Percentiles rank a stretch among this genome's conserved stretches.
Conservation (phyloP, 192 early-diverging fungal genomes). For the Backusella morwellensis region DNA sequence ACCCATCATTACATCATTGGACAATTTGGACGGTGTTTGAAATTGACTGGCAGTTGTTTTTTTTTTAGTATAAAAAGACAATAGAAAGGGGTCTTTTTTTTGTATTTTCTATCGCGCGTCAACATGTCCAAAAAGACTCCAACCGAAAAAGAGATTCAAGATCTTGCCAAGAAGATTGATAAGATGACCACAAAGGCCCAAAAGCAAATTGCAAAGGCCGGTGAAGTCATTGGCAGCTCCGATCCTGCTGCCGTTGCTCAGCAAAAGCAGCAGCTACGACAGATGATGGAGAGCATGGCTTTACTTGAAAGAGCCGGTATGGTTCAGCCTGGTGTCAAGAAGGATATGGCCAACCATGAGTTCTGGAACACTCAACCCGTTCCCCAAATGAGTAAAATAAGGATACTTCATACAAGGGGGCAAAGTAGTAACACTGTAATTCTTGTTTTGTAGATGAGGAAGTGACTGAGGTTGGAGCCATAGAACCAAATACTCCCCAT, state of each 20-base stretch:
- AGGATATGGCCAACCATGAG: constrained; percentile 67
- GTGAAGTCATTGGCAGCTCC: background rate
- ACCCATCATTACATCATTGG: background rate
- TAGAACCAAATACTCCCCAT: constrained; percentile 72
- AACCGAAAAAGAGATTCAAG: constrained; percentile 22
- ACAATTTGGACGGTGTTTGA: background rate
- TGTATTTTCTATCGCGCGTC: background rate
- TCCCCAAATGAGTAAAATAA: constrained; percentile 62
- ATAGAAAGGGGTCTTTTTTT: background rate
- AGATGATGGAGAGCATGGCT: constrained; percentile 24
- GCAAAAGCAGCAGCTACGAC: constrained; percentile 16
- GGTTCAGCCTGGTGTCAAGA: constrained; percentile 28
- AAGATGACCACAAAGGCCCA: constrained; percentile 18
- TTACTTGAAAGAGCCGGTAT: constrained; percentile 23
- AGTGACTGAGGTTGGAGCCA: constrained; percentile 71
- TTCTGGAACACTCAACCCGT: constrained; percentile 99
- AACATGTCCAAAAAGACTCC: constrained; percentile 3
- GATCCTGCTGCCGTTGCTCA: constrained; percentile 14
- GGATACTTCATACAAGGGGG: too few species aligned
- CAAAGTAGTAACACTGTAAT: background rate
- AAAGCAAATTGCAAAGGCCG: constrained; percentile 8
- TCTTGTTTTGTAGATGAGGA: constrained; percentile 54
- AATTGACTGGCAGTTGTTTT: background rate
- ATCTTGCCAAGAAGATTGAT: constrained; percentile 14
- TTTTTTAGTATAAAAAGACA: constrained; percentile 4